Conservation (phyloP, 2,329 filamentous ascomycete genomes). For the Triangularia verruculosa region DNA sequence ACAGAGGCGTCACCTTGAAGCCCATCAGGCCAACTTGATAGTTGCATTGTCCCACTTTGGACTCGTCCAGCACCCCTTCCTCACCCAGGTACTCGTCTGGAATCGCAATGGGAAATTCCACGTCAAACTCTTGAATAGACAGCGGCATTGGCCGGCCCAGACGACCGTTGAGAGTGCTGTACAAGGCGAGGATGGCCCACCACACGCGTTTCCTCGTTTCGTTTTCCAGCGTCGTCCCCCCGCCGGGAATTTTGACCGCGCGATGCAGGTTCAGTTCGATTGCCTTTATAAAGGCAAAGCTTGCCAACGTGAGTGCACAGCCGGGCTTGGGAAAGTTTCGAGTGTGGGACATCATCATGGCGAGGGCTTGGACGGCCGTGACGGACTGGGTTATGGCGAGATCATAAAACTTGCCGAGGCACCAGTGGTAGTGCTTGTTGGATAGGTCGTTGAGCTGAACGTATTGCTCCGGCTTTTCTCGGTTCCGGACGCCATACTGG, state of each 20-base stretch:
- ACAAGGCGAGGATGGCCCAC: constrained; percentile 67
- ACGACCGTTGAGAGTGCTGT: constrained; percentile 68
- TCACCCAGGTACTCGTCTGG: constrained; percentile 69
- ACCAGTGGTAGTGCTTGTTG: constrained; percentile 76
- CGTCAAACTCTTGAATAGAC: constrained; percentile 71
- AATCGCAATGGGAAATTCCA: constrained; percentile 69
- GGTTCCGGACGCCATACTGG: constrained; percentile 71
- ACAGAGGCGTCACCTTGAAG: constrained; percentile 63
- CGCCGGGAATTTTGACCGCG: constrained; percentile 52
- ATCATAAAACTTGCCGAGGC: constrained; percentile 65
- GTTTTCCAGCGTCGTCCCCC: constrained; percentile 58
- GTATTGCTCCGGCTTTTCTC: constrained; percentile 52
- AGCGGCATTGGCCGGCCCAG: constrained; percentile 76
- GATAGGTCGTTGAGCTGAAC: constrained; percentile 60
- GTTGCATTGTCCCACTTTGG: constrained; percentile 56
- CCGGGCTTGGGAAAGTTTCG: constrained; percentile 78
- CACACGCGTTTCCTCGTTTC: constrained; percentile 77
- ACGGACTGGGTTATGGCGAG: constrained; percentile 61
- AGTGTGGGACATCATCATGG: constrained; percentile 68
- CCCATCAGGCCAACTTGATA: constrained; percentile 65
- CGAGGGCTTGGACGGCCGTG: constrained; percentile 68
- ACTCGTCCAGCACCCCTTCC: constrained; percentile 54
- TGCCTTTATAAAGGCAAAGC: constrained; percentile 63
- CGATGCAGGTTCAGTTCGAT: constrained; percentile 75
- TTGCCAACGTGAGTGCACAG: constrained; percentile 66